A percentile compares a stretch with the other conserved stretches of the same genome.
phyloP scores from a whole-genome alignment of 257 asterid genomes.

The Gynochthodes officinalis region DNA sequence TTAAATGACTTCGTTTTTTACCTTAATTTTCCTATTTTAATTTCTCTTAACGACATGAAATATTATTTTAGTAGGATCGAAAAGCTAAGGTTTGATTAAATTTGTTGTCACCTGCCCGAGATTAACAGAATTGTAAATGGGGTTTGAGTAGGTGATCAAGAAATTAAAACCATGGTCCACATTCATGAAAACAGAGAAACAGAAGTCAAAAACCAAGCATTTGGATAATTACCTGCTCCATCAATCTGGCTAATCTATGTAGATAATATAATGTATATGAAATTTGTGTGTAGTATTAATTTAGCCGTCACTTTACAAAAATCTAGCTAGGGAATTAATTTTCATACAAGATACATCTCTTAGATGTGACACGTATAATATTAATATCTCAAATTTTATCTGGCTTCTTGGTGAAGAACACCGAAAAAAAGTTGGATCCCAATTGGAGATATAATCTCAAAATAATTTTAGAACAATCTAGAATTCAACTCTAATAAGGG shows the following conservation, averaged over 20 bases:
- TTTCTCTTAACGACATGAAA: too few relatives aligned
- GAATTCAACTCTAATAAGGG: constrained; percentile 9
- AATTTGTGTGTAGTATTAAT: constrained; percentile 5
- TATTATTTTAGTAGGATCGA: neutral
- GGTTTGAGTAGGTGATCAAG: neutral
- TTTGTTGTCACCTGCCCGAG: constrained; percentile 5
- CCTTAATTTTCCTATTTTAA: too few relatives aligned
- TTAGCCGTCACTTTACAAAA: constrained; percentile 6
- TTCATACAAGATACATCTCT: constrained; percentile 20
- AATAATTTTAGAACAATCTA: constrained; percentile 32
- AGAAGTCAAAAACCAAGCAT: constrained; percentile 44
- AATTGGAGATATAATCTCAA: constrained; percentile 21
- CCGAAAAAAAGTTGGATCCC: neutral
- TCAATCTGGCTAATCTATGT: constrained; percentile 10
- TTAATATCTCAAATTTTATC: neutral
- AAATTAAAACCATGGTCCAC: constrained; percentile 17
- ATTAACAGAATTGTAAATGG: constrained; percentile 9
- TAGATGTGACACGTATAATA: constrained; percentile 1
- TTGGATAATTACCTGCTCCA: constrained; percentile 35
- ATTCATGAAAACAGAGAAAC: constrained; percentile 14
- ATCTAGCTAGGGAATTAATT: constrained; percentile 8
- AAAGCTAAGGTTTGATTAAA: neutral
- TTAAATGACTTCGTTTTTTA: constrained; percentile 9
- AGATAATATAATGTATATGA: constrained; percentile 1
- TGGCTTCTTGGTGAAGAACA: constrained; percentile 18